Conservation (phyloP, 2,329 filamentous ascomycete genomes). For the Talaromyces rugulosus region DNA sequence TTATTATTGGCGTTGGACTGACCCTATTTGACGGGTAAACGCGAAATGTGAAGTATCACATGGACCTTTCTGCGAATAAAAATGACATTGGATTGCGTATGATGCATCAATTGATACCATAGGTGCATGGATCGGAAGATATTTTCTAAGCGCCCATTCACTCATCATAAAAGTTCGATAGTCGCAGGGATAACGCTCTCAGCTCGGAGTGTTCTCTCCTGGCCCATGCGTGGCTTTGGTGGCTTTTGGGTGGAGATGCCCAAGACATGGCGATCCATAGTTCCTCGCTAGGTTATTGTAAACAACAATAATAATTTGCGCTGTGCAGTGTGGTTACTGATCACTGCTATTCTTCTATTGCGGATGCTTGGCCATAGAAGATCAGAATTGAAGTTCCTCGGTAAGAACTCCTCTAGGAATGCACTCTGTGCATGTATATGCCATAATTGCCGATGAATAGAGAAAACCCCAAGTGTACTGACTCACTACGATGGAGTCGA, state of each 20-base stretch:
- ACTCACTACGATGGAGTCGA: not conserved
- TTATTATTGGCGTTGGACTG: not conserved
- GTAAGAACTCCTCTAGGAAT: not conserved
- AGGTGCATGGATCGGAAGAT: not conserved
- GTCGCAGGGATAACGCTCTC: not conserved
- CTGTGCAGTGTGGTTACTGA: no score
- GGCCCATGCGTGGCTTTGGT: not conserved
- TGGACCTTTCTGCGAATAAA: not conserved
- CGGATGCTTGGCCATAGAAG: no score
- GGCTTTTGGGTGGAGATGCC: not conserved
- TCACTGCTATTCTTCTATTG: not conserved
- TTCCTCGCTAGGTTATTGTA: not conserved
- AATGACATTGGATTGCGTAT: not conserved
- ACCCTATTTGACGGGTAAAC: not conserved
- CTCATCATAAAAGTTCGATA: not conserved
- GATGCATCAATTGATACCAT: not conserved
- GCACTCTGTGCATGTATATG: not conserved
- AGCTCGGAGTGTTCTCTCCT: not conserved
- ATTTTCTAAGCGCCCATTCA: not conserved
- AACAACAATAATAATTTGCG: not conserved
- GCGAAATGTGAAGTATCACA: not conserved
- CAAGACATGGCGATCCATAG: not conserved
- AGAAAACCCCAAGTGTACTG: not conserved
- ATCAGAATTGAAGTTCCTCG: not conserved
- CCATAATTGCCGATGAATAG: not conserved